These are phyloP conservation scores for Oryza officinalis DNA, from an alignment of 176 grass and related monocot genomes.

Conservation along the genomic window DNA sequence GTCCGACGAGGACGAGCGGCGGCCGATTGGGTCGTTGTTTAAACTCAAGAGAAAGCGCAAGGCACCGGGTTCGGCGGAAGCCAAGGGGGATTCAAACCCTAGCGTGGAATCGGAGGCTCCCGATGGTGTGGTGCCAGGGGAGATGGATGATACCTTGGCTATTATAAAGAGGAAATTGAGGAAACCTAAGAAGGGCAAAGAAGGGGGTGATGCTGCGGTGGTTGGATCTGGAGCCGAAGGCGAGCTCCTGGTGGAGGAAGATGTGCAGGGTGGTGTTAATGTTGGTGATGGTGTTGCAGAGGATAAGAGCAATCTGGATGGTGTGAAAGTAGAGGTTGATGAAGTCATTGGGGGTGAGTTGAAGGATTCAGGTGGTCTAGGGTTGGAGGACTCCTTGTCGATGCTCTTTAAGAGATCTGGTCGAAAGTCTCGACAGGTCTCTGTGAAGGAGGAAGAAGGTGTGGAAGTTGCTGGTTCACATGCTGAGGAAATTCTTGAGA, in stretches of 20 bases:
- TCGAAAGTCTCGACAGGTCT: constrained; percentile 36
- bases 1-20: constrained; percentile 16
- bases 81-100: constrained; percentile 1
- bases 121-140: constrained; percentile 35
- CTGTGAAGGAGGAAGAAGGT: constrained; percentile 47
- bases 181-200: constrained; percentile 72
- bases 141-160: constrained; percentile 93
- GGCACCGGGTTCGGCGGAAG: neutral
- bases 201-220: constrained; percentile 3
- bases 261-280: constrained; percentile 41
- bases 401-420: constrained; percentile 57
- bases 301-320: constrained; percentile 39
- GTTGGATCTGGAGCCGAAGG: constrained; percentile 35
- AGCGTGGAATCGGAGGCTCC: constrained; percentile 7
- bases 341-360: constrained; percentile 20
- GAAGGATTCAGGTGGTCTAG: constrained; percentile 47
- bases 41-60: constrained; percentile 7
- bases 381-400: constrained; percentile 65
- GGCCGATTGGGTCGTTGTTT: constrained; percentile 24
- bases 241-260: constrained; percentile 31
- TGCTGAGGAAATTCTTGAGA: constrained; percentile 37
- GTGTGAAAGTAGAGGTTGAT: constrained; percentile 20
- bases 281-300: constrained; percentile 19
- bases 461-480: constrained; percentile 31
- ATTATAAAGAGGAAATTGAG: constrained; percentile 84